Evolutionary conservation across 23 red algal genomes (phyloP), one percentile per base, ranked within the genome.

Genomic region (Gracilaria domingensis): DNA sequence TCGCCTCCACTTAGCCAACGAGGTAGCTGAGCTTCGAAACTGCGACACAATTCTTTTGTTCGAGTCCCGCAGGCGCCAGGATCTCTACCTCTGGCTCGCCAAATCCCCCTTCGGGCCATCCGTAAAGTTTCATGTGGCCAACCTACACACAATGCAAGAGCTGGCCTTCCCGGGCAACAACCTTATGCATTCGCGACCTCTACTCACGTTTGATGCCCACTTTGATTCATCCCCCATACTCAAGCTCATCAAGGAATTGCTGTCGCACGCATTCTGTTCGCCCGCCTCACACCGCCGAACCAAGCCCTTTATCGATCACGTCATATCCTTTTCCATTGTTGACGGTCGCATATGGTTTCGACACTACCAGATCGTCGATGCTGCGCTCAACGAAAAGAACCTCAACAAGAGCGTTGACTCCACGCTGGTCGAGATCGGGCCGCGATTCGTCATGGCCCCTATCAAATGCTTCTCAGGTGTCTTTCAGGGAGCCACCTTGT

Each of bases 81-180:
- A 99, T 61, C 88, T 96, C 60, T 99, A 99, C 90, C 85, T 99
- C 38, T 99, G 97, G 97, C 40, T 86, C 25, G 87, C 91, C 58
- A 88, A 82, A 65, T 87, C 94, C 14, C 97, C 97, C 12, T 84
- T 81, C 40, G 97, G 97, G 75, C 97, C 97, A 30, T 85, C 93
- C 5, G 47, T 95, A 40, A 95, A 95, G 57, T 99, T 96, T 45
- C 75, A 94, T 35, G 88, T 96, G 16, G 77, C 80, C 57, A 99
- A 99, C 42, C 53, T 99, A 48, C 97, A 98, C 64, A 98, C 97
- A n/a, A 98, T 98, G 97, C 59, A 51, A 18, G 97, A 98, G 90
- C 91, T 98, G 55, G 75, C 81, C 28, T 95, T 98, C 66, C 57
- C 91, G 14, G 97, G 97, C 3, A 98, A 98, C 90, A 88, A 87